These are phyloP conservation scores for Phytophthora pluvialis DNA, from an alignment of 352 stramenopile species.

Conservation along the genomic window DNA sequence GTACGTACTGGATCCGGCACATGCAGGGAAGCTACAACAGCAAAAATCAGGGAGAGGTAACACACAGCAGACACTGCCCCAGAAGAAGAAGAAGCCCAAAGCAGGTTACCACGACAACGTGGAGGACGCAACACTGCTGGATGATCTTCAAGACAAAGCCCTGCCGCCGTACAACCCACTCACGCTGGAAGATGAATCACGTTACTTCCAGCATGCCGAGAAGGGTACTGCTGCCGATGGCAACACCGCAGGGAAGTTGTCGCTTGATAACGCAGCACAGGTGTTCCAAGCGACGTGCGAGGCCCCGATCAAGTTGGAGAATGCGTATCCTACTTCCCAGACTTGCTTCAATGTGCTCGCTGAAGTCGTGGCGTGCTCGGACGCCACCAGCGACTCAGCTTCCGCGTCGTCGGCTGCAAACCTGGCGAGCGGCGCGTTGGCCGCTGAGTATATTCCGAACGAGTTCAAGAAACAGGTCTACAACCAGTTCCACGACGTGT, in stretches of 20 bases:
- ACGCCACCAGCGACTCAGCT: constrained; percentile 58
- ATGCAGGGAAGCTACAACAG: constrained; percentile 63
- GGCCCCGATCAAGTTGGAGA: constrained; percentile 53
- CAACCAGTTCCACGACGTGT: constrained; percentile 88
- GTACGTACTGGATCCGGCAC: constrained; percentile 80
- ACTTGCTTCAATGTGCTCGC: constrained; percentile 61
- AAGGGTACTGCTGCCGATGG: constrained; percentile 31
- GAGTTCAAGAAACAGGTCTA: constrained; percentile 91
- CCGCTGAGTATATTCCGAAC: constrained; percentile 78
- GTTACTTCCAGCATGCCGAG: constrained; percentile 76
- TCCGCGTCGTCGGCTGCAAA: constrained; percentile 60
- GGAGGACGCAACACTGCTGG: constrained; percentile 67
- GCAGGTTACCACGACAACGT: constrained; percentile 58
- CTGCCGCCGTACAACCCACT: constrained; percentile 73
- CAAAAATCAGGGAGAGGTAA: constrained; percentile 28
- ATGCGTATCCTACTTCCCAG: constrained; percentile 60
- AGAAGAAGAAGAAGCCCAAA: constrained; percentile 62
- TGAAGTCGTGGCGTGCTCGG: constrained; percentile 72
- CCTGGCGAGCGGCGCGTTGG: constrained; percentile 57
- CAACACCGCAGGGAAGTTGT: constrained; percentile 28
- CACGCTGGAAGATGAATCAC: constrained; percentile 81
- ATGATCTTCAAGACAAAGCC: constrained; percentile 68
- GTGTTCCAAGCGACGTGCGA: constrained; percentile 58
- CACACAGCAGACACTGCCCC: constrained; percentile 33
- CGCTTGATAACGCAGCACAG: constrained; percentile 39